Evolutionary conservation across 352 stramenopile genomes (phyloP), one percentile per base, ranked within the genome.

Genomic region (Phytophthora kernoviae): DNA sequence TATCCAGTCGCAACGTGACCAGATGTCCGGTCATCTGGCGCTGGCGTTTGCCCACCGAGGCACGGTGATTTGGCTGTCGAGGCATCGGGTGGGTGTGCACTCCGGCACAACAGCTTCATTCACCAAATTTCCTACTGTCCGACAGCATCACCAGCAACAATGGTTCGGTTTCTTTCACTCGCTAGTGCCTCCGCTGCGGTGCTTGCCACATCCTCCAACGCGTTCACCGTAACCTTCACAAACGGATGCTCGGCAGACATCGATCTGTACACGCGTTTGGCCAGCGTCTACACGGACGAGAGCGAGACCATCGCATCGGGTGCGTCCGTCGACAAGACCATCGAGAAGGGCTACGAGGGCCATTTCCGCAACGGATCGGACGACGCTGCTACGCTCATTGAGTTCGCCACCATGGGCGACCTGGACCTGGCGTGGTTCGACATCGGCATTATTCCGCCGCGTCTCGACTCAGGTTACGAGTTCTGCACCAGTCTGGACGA

Each of bases 371-470:
- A 87, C 70, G 81, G 81, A 27, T 42, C 66, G 17, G 60, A 73
- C 63, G 78, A 83, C 43, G 67, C 81, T 7, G 81, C 81, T 18
- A 91, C 81, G 11, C 55, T 91, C 57, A 43, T 87, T 20, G 81
- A 89, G 70, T 77, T 91, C 37, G 76, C 81, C 33, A 91, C 81
- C 36, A 82, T 77, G 63, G 79, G 77, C 40, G 54, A 81, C 47
- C 62, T 84, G 44, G 51, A 75, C 48, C 43, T 88, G 34, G 65
- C 68, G n/a, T 93, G 79, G 78, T 89, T 67, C 44, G 79, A 93
- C 61, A 72, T 91, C 51, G 84, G 79, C 58, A 77, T 89, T 62
- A 91, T 91, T 48, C 84, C 84, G 34, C 63, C 84, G 17, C 64
- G 55, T 12, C 74, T 88, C 37, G 60, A 87, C 27, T 42, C 73